phyloP scores from a whole-genome alignment of 805 yeast genomes.

The Ogataea trehalophila region DNA sequence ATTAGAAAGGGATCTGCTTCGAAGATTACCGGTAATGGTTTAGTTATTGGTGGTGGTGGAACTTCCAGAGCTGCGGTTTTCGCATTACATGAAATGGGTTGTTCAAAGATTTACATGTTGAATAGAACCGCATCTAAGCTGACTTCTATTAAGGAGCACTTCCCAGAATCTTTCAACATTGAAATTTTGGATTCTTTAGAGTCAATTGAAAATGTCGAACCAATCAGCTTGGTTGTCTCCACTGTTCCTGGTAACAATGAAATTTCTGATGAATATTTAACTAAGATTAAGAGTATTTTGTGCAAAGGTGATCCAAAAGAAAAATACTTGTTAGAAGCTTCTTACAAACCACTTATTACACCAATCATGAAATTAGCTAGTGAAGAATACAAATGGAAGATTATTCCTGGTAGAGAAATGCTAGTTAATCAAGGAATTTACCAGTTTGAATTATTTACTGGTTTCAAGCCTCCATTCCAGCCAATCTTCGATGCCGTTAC shows the following conservation, averaged over 20 bases:
- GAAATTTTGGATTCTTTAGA: conserved; percentile 47
- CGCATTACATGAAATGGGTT: conserved; percentile 78
- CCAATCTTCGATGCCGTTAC: conserved; percentile 58
- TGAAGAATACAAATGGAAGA: conserved; percentile 62
- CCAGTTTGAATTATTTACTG: conserved; percentile 79
- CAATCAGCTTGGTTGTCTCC: conserved; percentile 60
- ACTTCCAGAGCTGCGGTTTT: conserved; percentile 92
- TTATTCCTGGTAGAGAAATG: conserved; percentile 89
- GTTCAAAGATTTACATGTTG: conserved; percentile 66
- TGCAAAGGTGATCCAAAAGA: conserved; percentile 37
- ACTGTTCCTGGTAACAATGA: conserved; percentile 84
- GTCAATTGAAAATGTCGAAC: conserved; percentile 39
- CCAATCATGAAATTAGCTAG: conserved; percentile 78
- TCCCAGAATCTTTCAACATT: conserved; percentile 56
- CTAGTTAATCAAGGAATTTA: conserved; percentile 88
- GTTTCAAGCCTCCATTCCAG: conserved; percentile 56
- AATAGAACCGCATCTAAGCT: conserved; percentile 76
- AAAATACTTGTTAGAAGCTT: conserved; percentile 79
- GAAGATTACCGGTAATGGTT: conserved; percentile 44
- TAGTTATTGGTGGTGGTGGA: conserved; percentile 96
- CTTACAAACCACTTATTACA: conserved; percentile 86
- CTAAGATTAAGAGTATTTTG: conserved; percentile 45
- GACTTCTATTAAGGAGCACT: conserved; percentile 48
- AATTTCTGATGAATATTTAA: conserved; percentile 46
- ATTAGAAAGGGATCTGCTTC: conserved; percentile 55